Base-by-base conservation (phyloP, 2,329 filamentous ascomycete species). In the Fusarium clavum region DNA sequence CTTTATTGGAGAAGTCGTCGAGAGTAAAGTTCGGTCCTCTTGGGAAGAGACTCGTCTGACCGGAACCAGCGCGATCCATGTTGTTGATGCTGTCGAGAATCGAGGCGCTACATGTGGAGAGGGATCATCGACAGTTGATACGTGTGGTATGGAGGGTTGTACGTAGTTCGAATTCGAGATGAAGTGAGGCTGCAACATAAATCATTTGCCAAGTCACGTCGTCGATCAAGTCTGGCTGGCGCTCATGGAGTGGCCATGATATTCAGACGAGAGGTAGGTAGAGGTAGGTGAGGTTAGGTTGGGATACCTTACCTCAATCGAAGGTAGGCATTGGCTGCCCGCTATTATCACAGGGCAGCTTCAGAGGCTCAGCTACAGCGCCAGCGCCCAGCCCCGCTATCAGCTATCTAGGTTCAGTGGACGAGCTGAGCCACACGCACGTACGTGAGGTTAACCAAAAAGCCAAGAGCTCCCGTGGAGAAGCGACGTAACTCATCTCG, bases 1-100 rank as follows among this genome's bases (percentile, higher is more conserved):
- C 96, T 76, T 92, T 92, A 79, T 86, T 92, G 61, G 93, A 93
- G 81, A 94, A 94, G 82, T 94, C 94, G 46, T 97, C 93, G 66
- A 98, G 86, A 12, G 90, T 93, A 83, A 98, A 98, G 79, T 87
- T 91, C 65, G 93, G 93, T 41, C 91, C 92, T 79, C 89, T 90
- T 61, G 92, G 91, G 78, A 93, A 95, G 77, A 94, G 86, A 72
- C 90, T 86, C 81, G 90, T 87, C 73, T 88, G 86, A 64, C 84
- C 85, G 67, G 79, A 79, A 74, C 78, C 79, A 70, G 82, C 78
- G 73, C 82, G 80, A 73, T 83, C 82, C 81, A 83, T 83, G 75
- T 71, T 79, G 65, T 68, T 64, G 65, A 70, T 57, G 62, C 58
- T 58, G 64, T 66, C 49, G 69, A 62, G 51, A 34, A 49, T 63